Percentiles rank a stretch among this genome's conserved stretches.
Evolutionary conservation across 2,329 filamentous ascomycete genomes (phyloP).

Genomic region (Phialophora expanda): DNA sequence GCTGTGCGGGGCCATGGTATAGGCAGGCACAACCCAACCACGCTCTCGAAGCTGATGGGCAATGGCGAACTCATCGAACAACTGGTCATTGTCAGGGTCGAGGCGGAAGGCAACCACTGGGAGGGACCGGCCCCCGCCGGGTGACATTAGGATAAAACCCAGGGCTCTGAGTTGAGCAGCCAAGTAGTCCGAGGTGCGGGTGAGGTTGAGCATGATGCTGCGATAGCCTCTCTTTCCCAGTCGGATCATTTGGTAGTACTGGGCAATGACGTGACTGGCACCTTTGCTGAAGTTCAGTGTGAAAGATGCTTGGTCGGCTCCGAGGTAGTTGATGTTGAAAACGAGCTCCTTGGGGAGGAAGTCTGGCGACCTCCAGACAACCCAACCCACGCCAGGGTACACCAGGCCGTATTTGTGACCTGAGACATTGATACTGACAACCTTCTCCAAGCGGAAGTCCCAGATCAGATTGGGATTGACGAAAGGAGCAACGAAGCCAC

Average conservation of each 20-base stretch:
- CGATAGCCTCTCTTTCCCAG: conserved; percentile 91
- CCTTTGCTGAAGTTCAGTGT: conserved; percentile 98
- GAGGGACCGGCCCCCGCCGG: conserved; percentile 75
- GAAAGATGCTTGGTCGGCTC: conserved; percentile 92
- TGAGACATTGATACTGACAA: conserved; percentile 91
- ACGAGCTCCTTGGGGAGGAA: conserved; percentile 88
- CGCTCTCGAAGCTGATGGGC: conserved; percentile 85
- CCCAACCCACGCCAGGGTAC: conserved; percentile 94
- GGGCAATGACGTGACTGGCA: conserved; percentile 90
- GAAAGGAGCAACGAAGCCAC: conserved; percentile 92
- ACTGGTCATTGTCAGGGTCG: conserved; percentile 58
- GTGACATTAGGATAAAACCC: conserved; percentile 87
- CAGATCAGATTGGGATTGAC: conserved; percentile 81
- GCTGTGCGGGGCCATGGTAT: conserved; percentile 94
- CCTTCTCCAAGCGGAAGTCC: conserved; percentile 89
- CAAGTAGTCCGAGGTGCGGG: conserved; percentile 86
- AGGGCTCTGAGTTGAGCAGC: conserved; percentile 72
- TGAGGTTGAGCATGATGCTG: conserved; percentile 92
- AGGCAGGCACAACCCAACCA: conserved; percentile 92
- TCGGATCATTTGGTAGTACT: conserved; percentile 97
- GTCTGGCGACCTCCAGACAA: conserved; percentile 83
- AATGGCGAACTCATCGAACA: conserved; percentile 76
- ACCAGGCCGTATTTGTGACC: conserved; percentile 84
- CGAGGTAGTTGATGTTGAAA: conserved; percentile 99
- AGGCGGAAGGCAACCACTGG: conserved; percentile 91